Conservation (phyloP, 805 yeast species). For the Brettanomyces nanus region DNA sequence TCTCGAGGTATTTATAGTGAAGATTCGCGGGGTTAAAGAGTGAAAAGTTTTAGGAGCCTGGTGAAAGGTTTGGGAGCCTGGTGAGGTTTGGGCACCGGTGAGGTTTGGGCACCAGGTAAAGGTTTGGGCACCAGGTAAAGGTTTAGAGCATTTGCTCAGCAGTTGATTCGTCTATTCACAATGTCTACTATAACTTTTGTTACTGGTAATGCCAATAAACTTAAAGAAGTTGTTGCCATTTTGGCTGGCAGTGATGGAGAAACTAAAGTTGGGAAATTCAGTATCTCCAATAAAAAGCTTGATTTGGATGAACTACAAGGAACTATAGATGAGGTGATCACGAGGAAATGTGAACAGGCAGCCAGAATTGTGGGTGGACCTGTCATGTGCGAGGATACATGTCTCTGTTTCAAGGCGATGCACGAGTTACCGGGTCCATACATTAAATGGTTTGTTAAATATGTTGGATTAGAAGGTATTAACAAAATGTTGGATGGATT, state of each 20-base stretch:
- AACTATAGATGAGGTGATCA: constrained; percentile 70
- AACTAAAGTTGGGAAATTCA: constrained; percentile 37
- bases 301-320: constrained; percentile 94
- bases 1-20: neutral
- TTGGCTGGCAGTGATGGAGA: constrained; percentile 34
- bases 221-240: constrained; percentile 75
- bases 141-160: neutral
- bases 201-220: constrained; percentile 82
- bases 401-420: constrained; percentile 73
- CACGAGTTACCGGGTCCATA: constrained; percentile 84
- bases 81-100: too few relatives aligned
- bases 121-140: too few relatives aligned
- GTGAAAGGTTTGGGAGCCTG: too few relatives aligned
- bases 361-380: constrained; percentile 60
- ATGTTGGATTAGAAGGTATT: constrained; percentile 68
- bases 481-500: constrained; percentile 73
- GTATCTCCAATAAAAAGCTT: constrained; percentile 52
- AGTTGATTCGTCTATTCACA: neutral
- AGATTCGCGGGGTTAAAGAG: neutral
- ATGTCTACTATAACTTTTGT: constrained; percentile 28
- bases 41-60: neutral
- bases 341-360: constrained; percentile 71
- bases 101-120: too few relatives aligned
- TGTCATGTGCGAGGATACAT: constrained; percentile 92
- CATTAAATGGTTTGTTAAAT: constrained; percentile 80